Percentiles rank a stretch among this genome's conserved stretches.
These are phyloP conservation scores for Fraxinus velutina DNA, from an alignment of 305 asterid genomes.

Conservation along the genomic window DNA sequence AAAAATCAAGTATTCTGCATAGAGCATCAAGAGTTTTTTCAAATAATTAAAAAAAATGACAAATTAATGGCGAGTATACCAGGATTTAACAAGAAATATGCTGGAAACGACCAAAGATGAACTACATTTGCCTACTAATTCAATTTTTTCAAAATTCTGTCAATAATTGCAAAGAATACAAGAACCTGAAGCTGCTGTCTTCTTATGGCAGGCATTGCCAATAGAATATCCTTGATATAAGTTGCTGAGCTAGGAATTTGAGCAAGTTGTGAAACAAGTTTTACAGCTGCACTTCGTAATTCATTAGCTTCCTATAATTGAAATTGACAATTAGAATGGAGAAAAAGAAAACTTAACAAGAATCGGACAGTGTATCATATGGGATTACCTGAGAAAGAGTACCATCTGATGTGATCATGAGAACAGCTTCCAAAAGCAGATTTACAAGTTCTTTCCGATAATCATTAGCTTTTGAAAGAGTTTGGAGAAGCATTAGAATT, in stretches of 20 bases:
- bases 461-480: constrained; percentile 53
- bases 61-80: background rate
- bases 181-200: constrained; percentile 93
- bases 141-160: background rate
- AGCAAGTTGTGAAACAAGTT: constrained; percentile 90
- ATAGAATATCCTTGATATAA: constrained; percentile 65
- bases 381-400: constrained; percentile 57
- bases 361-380: background rate
- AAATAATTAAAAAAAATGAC: background rate
- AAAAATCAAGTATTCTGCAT: background rate
- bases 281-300: constrained; percentile 52
- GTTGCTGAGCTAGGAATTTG: constrained; percentile 72
- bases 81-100: constrained; percentile 8
- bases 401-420: constrained; percentile 57
- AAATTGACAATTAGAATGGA: constrained; percentile 24
- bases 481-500: constrained; percentile 71
- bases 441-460: constrained; percentile 60
- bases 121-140: background rate
- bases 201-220: constrained; percentile 66
- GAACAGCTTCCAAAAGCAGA: constrained; percentile 74
- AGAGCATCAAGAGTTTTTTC: background rate
- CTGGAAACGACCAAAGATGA: background rate
- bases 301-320: constrained; percentile 64
- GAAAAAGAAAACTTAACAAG: constrained; percentile 17
- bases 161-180: constrained; percentile 15